Conservation (phyloP, 345 rosid genomes). For the Mangifera indica region DNA sequence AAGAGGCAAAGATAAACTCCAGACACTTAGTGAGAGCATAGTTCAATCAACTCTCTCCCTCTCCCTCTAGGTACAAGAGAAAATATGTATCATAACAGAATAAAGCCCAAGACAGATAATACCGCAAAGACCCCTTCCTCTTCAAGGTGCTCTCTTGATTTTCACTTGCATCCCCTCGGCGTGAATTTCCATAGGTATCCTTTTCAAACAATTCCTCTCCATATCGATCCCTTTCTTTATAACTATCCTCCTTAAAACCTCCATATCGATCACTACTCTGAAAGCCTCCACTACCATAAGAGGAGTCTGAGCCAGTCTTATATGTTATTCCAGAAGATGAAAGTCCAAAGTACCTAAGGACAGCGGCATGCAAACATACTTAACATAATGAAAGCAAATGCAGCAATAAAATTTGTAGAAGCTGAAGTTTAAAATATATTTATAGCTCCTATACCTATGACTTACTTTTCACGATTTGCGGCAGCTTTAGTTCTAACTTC, state of each 20-base stretch:
- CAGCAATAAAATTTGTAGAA: conserved; percentile 4
- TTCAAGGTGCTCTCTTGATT: conserved; percentile 34
- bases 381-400: conserved; percentile 10
- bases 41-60: neutral
- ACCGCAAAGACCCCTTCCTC: conserved; percentile 46
- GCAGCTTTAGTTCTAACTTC: conserved; percentile 86
- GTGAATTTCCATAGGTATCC: conserved; percentile 56
- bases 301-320: conserved; percentile 62
- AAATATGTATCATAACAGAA: conserved; percentile 8
- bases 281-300: conserved; percentile 53
- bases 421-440: conserved; percentile 10
- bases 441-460: conserved; percentile 17
- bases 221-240: conserved; percentile 43
- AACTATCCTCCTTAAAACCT: conserved; percentile 51
- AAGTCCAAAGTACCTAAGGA: conserved; percentile 80
- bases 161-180: conserved; percentile 40
- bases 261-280: conserved; percentile 54
- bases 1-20: conserved; percentile 5
- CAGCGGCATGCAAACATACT: conserved; percentile 8
- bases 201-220: conserved; percentile 43
- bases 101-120: conserved; percentile 49
- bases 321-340: conserved; percentile 77
- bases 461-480: conserved; percentile 90
- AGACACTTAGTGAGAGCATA: neutral
- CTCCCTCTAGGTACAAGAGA: neutral